Percentiles rank a stretch among this genome's conserved stretches.
phyloP scores from a whole-genome alignment of 208 protist genomes.

The Acanthamoeba sp. region DNA sequence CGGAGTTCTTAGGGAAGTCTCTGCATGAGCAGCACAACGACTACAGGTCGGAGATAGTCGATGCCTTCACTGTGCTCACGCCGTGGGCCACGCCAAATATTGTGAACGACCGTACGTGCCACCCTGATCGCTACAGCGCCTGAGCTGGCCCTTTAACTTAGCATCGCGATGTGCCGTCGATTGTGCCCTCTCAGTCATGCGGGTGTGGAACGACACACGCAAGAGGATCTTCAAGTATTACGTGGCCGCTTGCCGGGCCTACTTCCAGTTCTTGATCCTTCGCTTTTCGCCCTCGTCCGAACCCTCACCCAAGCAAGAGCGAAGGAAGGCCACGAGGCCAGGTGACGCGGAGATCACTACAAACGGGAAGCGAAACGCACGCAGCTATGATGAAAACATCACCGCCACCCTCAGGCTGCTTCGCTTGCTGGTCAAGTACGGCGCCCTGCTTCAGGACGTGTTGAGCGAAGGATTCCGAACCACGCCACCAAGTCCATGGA shows the following conservation, averaged over 20 bases:
- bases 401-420: constrained; percentile 66
- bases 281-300: neutral
- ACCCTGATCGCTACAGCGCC: no score
- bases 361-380: neutral
- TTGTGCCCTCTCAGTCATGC: neutral
- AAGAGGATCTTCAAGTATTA: constrained; percentile 50
- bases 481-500: constrained; percentile 32
- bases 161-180: neutral
- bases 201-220: constrained; percentile 2
- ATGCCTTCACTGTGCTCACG: neutral
- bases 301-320: neutral
- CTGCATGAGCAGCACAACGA: constrained; percentile 20
- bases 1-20: constrained; percentile 19
- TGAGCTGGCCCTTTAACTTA: no score
- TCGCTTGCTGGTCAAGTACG: constrained; percentile 63
- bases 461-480: constrained; percentile 18
- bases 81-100: constrained; percentile 10
- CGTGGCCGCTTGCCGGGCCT: neutral
- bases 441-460: neutral
- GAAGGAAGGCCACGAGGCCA: neutral
- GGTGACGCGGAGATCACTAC: neutral
- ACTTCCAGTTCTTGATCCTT: constrained; percentile 38
- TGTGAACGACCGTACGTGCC: constrained; percentile 30
- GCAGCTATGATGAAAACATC: constrained; percentile 54
- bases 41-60: constrained; percentile 11